Base-by-base conservation (phyloP, 352 stramenopile genomes). In the Pythium pyrilobum region DNA sequence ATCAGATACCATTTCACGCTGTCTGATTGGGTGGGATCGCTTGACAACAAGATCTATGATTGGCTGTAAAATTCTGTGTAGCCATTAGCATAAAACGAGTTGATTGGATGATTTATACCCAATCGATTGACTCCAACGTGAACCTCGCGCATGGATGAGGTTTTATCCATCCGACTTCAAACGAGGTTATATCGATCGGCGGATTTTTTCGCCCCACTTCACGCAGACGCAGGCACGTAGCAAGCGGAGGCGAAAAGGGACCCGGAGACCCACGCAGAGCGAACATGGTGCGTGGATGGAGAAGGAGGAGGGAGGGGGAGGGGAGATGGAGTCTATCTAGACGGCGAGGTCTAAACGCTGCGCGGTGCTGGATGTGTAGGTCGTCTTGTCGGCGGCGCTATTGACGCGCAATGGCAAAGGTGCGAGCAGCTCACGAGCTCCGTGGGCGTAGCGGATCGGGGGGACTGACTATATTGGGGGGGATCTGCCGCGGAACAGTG, bases 321-420 rank as follows among this genome's bases (percentile, higher is more conserved):
- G n/a, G n/a, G n/a, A n/a, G n/a, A n/a, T n/a, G n/a, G n/a, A n/a
- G n/a, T n/a, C n/a, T n/a, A n/a, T n/a, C n/a, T n/a, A n/a, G n/a
- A n/a, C n/a, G n/a, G n/a, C n/a, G n/a, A n/a, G n/a, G n/a, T n/a
- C n/a, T n/a, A n/a, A n/a, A n/a, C n/a, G 18, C 29, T 39, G 15
- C 13, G 43, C 2, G 25, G 33, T 13, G 12, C 7, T 44, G 23
- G 18, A 4, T 25, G 46, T 24, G 12, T 38, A 96, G 96, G 96
- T 98, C 58, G 95, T 99, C 67, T 85, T 99, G 32, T 98, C 91
- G 38, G 92, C 92, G 53, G 90, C 95, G 37, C 87, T 99, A 49
- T 80, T 97, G 59, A 97, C 93, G 39, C 86, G 96, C 73, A 95
- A 87, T 69, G 95, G 96, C 70, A 97, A 96, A 94, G 83, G 90